Percentiles rank a stretch among this genome's conserved stretches.
Evolutionary conservation across 495 filamentous ascomycete species (phyloP).

Genomic region (Lepraria neglecta): DNA sequence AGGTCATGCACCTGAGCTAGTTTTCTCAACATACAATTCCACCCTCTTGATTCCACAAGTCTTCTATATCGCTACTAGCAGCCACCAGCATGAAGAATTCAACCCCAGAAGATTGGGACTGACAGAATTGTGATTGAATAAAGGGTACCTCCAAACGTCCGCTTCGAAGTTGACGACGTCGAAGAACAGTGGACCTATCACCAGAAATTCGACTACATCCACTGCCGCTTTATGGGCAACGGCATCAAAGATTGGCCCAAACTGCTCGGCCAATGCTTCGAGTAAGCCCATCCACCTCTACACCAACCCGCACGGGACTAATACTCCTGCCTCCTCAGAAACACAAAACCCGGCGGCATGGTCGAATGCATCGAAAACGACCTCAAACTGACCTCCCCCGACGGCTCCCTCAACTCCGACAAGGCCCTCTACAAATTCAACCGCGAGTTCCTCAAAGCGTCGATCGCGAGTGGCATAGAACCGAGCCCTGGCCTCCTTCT

Average conservation of each 20-base stretch:
- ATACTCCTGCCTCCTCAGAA: not conserved
- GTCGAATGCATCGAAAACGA: conserved; percentile 33
- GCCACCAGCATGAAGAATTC: not conserved
- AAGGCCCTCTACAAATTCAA: conserved; percentile 14
- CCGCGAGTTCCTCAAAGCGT: not conserved
- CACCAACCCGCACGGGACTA: not conserved
- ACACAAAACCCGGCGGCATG: conserved; percentile 30
- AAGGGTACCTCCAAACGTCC: conserved; percentile 56
- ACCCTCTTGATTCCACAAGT: too few relatives aligned
- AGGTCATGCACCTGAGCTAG: not conserved
- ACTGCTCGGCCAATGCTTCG: conserved; percentile 33
- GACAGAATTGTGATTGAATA: not conserved
- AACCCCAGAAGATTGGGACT: not conserved
- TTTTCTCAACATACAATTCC: not conserved
- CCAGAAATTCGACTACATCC: conserved; percentile 55
- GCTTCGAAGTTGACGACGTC: conserved; percentile 58
- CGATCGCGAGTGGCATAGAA: conserved; percentile 8
- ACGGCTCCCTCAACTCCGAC: conserved; percentile 24
- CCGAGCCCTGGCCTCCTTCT: conserved; percentile 24
- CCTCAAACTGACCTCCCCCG: conserved; percentile 24
- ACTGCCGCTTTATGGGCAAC: conserved; percentile 52
- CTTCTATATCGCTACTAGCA: not conserved
- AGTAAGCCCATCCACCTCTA: conserved; percentile 12
- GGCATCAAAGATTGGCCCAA: conserved; percentile 51
- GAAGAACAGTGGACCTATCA: conserved; percentile 51